Evolutionary conservation across 805 yeast species (phyloP), one percentile per base, ranked within the genome.

Genomic region (Kodamaea kaohsiungensis): DNA sequence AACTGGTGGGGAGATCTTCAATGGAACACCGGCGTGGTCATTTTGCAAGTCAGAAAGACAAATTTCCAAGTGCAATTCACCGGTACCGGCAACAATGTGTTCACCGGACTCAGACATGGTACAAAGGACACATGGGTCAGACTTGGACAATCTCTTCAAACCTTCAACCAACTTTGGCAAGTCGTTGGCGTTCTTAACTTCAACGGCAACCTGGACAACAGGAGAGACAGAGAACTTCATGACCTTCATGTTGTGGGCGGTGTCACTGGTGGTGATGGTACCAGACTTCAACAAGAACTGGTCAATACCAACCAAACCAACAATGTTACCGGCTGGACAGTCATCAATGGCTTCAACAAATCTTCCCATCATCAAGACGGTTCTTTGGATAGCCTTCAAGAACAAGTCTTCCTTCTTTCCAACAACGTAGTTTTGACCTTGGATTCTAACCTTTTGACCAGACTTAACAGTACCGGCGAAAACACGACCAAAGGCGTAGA

Each of bases 401-500:
- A 93, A 95, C 71, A 93, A 84, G 75, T 93, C 99, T 57, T 91
- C 96, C 88, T 95, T 93, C 86, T 87, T 89, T 79, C 99, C 99
- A 78, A 96, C 97, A 71, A 85, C 85, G 83, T 91, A 93, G 96
- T 93, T 93, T 78, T 98, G 98, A 83, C 99, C 99, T 86, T 93
- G 99, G 75, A 93, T 93, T 85, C 99, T 90, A 75, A 93, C 97
- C 90, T 93, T 93, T 87, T 88, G 91, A 82, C 99, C 99, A 71
- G 97, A 90, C 79, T 82, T 89, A 73, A 95, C 98, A 73, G 98
- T 93, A 91, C 99, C 99, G 69, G 98, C 89, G 85, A 93, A 93
- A 77, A 93, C 98, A 87, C 99, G 95, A 82, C 99, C 99, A 84
- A 93, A 95, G 75, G 99, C 99, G 88, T 91, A 93, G 96, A 93